phyloP scores from a whole-genome alignment of 495 filamentous ascomycete genomes.

The Xylaria castorea region DNA sequence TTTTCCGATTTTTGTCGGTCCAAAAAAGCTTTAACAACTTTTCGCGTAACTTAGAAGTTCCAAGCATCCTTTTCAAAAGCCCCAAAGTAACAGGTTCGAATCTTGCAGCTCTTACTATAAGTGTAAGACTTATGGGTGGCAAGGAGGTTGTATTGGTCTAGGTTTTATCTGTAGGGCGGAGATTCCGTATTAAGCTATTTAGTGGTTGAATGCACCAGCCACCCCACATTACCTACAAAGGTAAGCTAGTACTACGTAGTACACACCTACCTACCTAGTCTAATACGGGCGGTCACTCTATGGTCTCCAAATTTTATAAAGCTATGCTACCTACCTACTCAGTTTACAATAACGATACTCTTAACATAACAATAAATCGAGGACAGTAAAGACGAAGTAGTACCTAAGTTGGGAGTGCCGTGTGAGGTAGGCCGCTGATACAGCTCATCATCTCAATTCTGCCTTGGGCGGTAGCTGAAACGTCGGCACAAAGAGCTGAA shows the following conservation, averaged over 20 bases:
- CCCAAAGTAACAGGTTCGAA: no score
- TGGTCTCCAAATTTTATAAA: neutral
- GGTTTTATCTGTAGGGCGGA: no score
- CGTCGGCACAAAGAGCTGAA: constrained; percentile 12
- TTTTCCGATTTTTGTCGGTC: no score
- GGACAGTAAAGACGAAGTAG: neutral
- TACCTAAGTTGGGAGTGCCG: neutral
- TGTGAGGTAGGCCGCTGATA: neutral
- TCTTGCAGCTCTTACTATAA: no score
- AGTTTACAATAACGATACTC: neutral
- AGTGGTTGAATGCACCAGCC: no score
- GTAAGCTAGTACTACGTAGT: neutral
- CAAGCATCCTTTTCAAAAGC: no score
- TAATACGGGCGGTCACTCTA: neutral
- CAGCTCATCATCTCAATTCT: neutral
- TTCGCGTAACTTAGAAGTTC: no score
- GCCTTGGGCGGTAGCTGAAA: constrained; percentile 3
- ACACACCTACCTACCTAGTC: neutral
- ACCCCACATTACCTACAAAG: neutral
- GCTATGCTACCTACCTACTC: neutral
- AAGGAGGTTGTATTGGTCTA: no score
- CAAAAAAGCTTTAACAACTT: no score
- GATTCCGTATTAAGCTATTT: no score
- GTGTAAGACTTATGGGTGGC: no score
- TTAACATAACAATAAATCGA: neutral